Conservation (phyloP, 2,329 filamentous ascomycete species). For the Dendryphion nanum region DNA sequence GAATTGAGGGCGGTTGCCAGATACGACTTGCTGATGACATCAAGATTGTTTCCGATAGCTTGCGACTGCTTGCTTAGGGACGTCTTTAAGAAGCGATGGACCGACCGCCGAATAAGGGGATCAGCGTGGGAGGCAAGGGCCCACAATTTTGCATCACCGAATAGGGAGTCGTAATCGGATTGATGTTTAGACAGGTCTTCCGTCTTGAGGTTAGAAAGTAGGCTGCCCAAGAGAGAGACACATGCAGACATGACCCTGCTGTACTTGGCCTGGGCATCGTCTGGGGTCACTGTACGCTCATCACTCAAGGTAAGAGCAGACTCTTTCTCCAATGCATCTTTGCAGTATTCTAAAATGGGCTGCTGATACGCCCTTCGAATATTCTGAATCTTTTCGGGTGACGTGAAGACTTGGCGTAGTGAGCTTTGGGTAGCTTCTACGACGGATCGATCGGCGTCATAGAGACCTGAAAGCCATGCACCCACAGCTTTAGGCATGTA, state of each 20-base stretch:
- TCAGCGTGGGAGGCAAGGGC: constrained; percentile 57
- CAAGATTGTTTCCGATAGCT: constrained; percentile 40
- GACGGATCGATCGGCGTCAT: constrained; percentile 78
- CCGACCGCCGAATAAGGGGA: constrained; percentile 56
- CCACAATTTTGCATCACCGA: constrained; percentile 64
- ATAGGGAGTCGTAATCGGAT: constrained; percentile 62
- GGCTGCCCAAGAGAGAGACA: constrained; percentile 53
- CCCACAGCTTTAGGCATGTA: constrained; percentile 75
- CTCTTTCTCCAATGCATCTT: constrained; percentile 73
- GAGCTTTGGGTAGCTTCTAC: constrained; percentile 75
- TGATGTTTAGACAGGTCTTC: constrained; percentile 61
- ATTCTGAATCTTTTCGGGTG: constrained; percentile 71
- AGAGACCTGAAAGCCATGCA: constrained; percentile 87
- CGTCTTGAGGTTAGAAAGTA: constrained; percentile 46
- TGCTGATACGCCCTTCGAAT: constrained; percentile 82
- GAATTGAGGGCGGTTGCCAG: constrained; percentile 71
- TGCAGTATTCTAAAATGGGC: constrained; percentile 78
- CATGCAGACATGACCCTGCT: constrained; percentile 69
- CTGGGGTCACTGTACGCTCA: constrained; percentile 75
- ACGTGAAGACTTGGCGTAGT: constrained; percentile 71
- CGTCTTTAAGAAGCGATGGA: constrained; percentile 56
- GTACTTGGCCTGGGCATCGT: constrained; percentile 86
- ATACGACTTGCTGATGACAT: constrained; percentile 65
- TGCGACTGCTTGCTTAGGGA: constrained; percentile 48
- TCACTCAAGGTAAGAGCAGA: constrained; percentile 82